Conservation (phyloP, 148 eudicot species). For the Linanthus parryae region DNA sequence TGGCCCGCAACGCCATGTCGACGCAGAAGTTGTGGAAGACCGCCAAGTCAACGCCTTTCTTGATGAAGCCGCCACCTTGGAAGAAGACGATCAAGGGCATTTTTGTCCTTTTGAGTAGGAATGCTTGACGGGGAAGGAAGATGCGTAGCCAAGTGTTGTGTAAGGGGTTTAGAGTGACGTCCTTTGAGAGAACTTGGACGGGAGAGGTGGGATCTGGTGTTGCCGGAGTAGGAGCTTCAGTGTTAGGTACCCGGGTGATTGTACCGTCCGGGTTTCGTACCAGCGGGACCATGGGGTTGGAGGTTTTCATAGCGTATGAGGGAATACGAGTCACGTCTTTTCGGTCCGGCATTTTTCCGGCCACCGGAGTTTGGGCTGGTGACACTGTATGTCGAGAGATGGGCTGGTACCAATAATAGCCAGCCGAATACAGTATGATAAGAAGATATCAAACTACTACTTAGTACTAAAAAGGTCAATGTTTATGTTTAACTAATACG, state of each 20-base stretch:
- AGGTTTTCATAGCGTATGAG: too few species aligned
- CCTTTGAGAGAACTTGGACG: slow-evolving; percentile 27
- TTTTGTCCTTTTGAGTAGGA: neutral
- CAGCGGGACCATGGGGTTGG: too few species aligned
- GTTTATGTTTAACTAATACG: too few species aligned
- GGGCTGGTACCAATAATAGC: too few species aligned
- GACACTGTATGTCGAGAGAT: too few species aligned
- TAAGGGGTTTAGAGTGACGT: slow-evolving; percentile 26
- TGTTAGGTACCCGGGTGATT: slow-evolving; percentile 7
- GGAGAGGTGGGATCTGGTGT: slow-evolving; percentile 10
- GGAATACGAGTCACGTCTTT: too few species aligned
- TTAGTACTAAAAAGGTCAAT: too few species aligned
- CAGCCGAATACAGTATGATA: too few species aligned
- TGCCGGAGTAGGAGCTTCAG: slow-evolving; percentile 17
- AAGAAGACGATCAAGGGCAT: slow-evolving; percentile 33
- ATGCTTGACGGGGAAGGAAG: slow-evolving; percentile 24
- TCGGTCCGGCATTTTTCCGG: too few species aligned
- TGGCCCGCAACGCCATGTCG: slow-evolving; percentile 15
- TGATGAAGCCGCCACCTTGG: slow-evolving; percentile 65
- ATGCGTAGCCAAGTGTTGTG: slow-evolving; percentile 29
- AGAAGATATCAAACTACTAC: too few species aligned
- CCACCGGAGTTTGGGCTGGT: too few species aligned
- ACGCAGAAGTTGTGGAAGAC: slow-evolving; percentile 25
- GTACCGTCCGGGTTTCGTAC: slow-evolving; percentile 25
- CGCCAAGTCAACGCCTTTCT: slow-evolving; percentile 19